Base-by-base conservation (phyloP, 495 filamentous ascomycete species). In the Pyrenopolyporus hunteri region DNA sequence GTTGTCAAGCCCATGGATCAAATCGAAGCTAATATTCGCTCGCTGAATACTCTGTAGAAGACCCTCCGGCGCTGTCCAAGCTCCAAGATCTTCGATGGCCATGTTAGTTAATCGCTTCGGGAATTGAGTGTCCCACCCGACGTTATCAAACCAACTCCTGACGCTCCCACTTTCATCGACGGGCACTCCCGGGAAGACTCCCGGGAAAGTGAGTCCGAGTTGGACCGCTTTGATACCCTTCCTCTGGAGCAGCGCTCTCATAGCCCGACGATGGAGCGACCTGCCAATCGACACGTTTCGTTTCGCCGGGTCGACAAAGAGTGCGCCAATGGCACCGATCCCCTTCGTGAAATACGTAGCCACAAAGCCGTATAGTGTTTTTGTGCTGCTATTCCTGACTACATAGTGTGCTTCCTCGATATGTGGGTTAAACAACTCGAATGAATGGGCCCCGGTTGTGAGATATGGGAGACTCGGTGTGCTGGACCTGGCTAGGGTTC, bases 301-400 rank as follows among this genome's bases (percentile, higher is more conserved):
- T 57, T 92, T 85, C 25, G 85, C 68, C 0, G 92, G 91, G 61
- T 96, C 92, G 28, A 96, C 92, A 42, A 96, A 89, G 43, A 96
- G 73, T 26, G 89, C 86, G 10, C 87, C 90, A 51, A 96, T 85
- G n/a, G 89, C 87, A 9, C 89, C 92, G 2, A 86, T 88, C 1
- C 83, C 82, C 37, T 83, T 83, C 73, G 88, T 86, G 72, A 82
- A 91, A 68, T 94, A 96, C 7, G 92, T 95, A 0, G 90, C 86
- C 69, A 89, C 91, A 72, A 96, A 96, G 17, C 92, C 92, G 71
- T 93, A 95, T 6, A 96, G 74, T 0, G 88, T 89, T 40, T 89
- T 86, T 0, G 92, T 96, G 71, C 86, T 92, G 74, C 88, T 93
- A 73, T 96, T 96, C 6, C 92, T 89, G 39, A 96, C 92, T 14